Conservation (phyloP, 352 stramenopile genomes). For the Achlya hypogyna region DNA sequence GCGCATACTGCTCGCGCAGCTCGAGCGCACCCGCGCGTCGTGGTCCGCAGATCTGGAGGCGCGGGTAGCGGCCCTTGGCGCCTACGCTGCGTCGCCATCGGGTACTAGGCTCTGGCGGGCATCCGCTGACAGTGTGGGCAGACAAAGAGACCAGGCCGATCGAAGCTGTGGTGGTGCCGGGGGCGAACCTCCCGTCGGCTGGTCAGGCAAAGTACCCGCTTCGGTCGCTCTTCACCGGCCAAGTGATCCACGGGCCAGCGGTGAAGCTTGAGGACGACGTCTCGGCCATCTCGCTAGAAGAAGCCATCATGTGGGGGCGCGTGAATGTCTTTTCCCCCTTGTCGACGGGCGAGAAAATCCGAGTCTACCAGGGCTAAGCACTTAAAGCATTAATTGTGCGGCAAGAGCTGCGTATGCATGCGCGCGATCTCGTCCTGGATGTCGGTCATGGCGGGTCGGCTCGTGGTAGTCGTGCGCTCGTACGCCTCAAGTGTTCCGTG, state of each 20-base stretch:
- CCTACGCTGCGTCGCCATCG: background rate
- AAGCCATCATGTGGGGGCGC: slow-evolving; percentile 19
- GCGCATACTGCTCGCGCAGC: background rate
- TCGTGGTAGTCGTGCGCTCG: background rate
- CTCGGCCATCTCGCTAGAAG: slow-evolving; percentile 13
- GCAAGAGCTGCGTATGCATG: background rate
- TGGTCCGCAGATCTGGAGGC: background rate
- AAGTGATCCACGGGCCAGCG: slow-evolving; percentile 14
- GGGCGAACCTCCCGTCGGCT: slow-evolving; percentile 7
- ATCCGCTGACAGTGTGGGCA: background rate
- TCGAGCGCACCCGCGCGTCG: background rate
- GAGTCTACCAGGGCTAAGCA: background rate
- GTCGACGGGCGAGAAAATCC: slow-evolving; percentile 1
- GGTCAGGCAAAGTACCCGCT: background rate
- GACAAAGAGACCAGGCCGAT: background rate
- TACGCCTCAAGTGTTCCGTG: slow-evolving; percentile 26
- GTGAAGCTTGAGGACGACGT: slow-evolving; percentile 18
- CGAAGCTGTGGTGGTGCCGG: slow-evolving; percentile 7
- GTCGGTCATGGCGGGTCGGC: background rate
- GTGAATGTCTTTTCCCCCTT: slow-evolving; percentile 17
- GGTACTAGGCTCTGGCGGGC: background rate
- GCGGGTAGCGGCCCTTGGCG: background rate
- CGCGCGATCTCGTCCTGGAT: slow-evolving; percentile 8
- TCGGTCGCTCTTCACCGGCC: slow-evolving; percentile 8
- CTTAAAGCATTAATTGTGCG: background rate